Evolutionary conservation across 2,329 filamentous ascomycete species (phyloP).

Genomic region (Arachnomyces sp.): DNA sequence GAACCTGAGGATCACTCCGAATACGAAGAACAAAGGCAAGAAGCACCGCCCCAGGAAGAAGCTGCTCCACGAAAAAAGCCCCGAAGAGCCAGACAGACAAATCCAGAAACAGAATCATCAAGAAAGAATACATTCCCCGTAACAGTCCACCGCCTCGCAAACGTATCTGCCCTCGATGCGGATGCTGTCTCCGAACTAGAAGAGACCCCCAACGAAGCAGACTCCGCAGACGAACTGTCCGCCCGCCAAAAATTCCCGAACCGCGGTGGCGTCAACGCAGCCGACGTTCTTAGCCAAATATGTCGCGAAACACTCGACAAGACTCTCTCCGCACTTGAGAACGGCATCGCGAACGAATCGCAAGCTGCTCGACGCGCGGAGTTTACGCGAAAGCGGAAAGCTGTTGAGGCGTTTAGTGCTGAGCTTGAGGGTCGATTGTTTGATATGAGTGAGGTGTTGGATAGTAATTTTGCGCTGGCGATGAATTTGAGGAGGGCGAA

Average conservation of each 20-base stretch:
- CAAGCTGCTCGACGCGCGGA: constrained; percentile 32
- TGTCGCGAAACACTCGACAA: constrained; percentile 43
- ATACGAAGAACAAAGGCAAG: constrained; percentile 17
- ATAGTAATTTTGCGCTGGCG: constrained; percentile 41
- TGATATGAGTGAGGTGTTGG: constrained; percentile 44
- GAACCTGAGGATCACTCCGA: constrained; percentile 15
- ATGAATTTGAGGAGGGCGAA: constrained; percentile 38
- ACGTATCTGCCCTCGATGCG: constrained; percentile 23
- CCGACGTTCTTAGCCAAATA: constrained; percentile 44
- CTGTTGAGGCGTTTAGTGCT: constrained; percentile 40
- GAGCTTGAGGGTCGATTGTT: constrained; percentile 43
- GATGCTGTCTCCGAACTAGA: constrained; percentile 12
- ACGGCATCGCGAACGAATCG: constrained; percentile 31
- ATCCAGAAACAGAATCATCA: not conserved
- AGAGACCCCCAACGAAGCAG: constrained; percentile 21
- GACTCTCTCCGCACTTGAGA: constrained; percentile 35
- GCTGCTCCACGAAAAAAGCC: not conserved
- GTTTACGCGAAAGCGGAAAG: constrained; percentile 38
- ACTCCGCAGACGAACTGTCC: constrained; percentile 24
- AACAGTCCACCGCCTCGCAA: constrained; percentile 33
- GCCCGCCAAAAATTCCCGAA: constrained; percentile 31
- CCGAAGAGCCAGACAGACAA: constrained; percentile 2
- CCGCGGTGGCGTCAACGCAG: constrained; percentile 40
- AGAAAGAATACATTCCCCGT: constrained; percentile 27
- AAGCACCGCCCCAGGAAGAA: constrained; percentile 7